Evolutionary conservation across 495 filamentous ascomycete genomes (phyloP).

Genomic region (Talaromyces stipitatus): DNA sequence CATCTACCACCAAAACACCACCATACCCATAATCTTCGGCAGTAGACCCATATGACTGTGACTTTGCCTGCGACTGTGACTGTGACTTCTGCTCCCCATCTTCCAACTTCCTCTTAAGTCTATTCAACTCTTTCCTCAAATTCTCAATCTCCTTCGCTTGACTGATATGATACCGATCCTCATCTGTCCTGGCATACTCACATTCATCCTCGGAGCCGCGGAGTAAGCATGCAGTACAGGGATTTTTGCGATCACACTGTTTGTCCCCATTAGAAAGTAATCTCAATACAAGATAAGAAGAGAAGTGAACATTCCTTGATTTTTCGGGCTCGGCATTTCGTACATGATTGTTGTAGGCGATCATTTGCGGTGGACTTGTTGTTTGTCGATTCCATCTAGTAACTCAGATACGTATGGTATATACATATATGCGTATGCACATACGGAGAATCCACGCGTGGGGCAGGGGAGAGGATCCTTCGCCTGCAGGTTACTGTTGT

Average conservation of each 20-base stretch:
- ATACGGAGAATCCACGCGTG: background rate
- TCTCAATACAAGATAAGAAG: background rate
- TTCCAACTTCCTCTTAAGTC: background rate
- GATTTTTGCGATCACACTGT: slow-evolving; percentile 26
- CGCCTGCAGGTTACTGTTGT: too few species aligned
- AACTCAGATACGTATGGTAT: too few species aligned
- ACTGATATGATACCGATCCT: slow-evolving; percentile 27
- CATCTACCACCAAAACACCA: background rate
- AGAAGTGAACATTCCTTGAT: background rate
- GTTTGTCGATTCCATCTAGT: background rate
- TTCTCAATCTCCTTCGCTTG: slow-evolving; percentile 25
- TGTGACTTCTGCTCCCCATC: background rate
- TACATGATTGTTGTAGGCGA: slow-evolving; percentile 3
- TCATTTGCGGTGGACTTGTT: background rate
- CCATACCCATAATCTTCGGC: background rate
- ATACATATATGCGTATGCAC: background rate
- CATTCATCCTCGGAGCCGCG: slow-evolving; percentile 26
- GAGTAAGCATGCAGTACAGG: slow-evolving; percentile 23
- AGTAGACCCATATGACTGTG: background rate
- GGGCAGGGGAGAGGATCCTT: background rate
- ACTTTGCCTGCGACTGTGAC: background rate
- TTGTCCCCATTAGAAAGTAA: background rate
- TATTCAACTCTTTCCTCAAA: slow-evolving; percentile 20
- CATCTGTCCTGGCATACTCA: slow-evolving; percentile 23
- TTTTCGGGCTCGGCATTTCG: background rate